phyloP scores from a whole-genome alignment of 345 rosid genomes.

The Syzygium aromaticum region DNA sequence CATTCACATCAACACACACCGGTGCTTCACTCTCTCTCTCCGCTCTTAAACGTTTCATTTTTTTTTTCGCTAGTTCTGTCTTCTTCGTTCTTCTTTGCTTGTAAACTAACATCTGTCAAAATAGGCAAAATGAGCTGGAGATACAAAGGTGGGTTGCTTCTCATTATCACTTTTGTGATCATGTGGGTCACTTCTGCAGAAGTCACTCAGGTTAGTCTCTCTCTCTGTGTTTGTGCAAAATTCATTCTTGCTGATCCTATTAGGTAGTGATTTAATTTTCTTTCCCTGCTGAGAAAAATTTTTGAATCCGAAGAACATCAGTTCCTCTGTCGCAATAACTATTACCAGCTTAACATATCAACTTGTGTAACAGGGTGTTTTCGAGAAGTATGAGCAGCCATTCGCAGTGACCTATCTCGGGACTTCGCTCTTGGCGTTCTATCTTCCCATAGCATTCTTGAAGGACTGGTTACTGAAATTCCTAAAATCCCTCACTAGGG shows the following conservation, averaged over 20 bases:
- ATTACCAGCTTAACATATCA: neutral
- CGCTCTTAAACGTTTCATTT: neutral
- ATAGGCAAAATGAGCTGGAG: conserved; percentile 25
- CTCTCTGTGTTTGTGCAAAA: neutral
- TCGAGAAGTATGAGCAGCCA: conserved; percentile 15
- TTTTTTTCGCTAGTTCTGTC: neutral
- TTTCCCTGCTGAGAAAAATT: no score
- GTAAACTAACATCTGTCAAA: neutral
- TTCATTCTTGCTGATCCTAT: neutral
- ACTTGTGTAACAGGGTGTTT: conserved; percentile 13
- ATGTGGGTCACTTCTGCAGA: conserved; percentile 48
- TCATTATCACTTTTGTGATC: conserved; percentile 22
- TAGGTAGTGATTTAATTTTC: no score
- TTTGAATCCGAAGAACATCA: no score
- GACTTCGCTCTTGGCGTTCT: conserved; percentile 23
- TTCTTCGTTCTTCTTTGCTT: neutral
- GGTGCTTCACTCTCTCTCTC: neutral
- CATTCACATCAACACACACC: neutral
- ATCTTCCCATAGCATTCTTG: conserved; percentile 33
- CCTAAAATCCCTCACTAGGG: neutral
- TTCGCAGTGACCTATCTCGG: conserved; percentile 32
- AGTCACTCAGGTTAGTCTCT: conserved; percentile 29
- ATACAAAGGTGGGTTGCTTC: conserved; percentile 30
- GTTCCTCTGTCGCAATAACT: no score
- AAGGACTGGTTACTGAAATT: conserved; percentile 15